Base-by-base conservation (phyloP, 2,329 filamentous ascomycete species). In the Aspergillus costaricaensis region DNA sequence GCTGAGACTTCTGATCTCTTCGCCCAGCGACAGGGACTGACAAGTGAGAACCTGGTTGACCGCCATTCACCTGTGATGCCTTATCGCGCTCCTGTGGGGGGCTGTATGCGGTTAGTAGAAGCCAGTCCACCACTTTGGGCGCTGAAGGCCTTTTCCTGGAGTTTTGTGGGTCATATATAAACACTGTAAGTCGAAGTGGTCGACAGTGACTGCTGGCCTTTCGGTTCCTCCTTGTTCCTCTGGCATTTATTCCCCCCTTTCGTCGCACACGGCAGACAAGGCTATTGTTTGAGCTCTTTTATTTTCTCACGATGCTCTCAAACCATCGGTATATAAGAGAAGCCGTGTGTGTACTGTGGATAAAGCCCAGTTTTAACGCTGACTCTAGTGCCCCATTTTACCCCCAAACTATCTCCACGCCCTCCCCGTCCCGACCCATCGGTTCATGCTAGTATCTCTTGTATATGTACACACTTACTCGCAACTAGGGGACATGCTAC, bases 31-130 rank as follows among this genome's bases (percentile, higher is more conserved):
- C 44, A 49, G 44, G 44, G 44, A 49, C 44, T 44, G 23, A 12
- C 25, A 23, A 14, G 44, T 25, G 44, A 19, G 47, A n/a, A 14
- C 23, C 47, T 49, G 25, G 41, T 44, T 44, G 41, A 62, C 62
- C 62, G 47, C 49, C 47, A 62, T 63, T 64, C 54, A 52, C 59
- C 60, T 61, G 68, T 63, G 25, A 69, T 63, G 62, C 61, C 69
- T 70, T 72, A 70, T 70, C 69, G 54, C 65, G 52, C 65, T 58
- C 17, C 47, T 58, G 23, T 65, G 61, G 69, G 62, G 61, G 10
- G 41, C 19, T 44, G 41, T 12, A 23, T 44, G 41, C 14, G 41
- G 41, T 44, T 44, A 36, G 41, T 44, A 44, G 41, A 23, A 23
- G 21, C 44, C 14, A 49, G 47, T n/a, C 47, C 32, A 50, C 25